phyloP scores from a whole-genome alignment of 352 stramenopile genomes.

The Globisporangium echinulatum region DNA sequence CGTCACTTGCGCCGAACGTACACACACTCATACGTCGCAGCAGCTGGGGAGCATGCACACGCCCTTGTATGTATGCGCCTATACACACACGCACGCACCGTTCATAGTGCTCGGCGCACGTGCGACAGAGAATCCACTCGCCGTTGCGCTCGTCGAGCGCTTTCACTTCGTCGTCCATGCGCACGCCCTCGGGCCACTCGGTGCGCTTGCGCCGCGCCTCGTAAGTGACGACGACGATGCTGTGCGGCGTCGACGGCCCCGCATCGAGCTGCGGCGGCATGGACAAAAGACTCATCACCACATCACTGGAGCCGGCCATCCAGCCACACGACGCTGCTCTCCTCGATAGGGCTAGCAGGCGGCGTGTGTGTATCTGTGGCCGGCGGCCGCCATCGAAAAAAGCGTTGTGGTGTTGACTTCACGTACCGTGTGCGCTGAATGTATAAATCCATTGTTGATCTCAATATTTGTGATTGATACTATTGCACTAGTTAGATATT shows the following conservation, averaged over 20 bases:
- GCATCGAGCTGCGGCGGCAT: slow-evolving; percentile 10
- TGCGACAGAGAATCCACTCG: slow-evolving; percentile 64
- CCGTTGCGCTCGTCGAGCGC: slow-evolving; percentile 48
- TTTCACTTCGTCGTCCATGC: slow-evolving; percentile 41
- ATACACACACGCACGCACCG: slow-evolving; percentile 7
- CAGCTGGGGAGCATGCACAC: neutral
- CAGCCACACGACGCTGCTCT: slow-evolving; percentile 15
- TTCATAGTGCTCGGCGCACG: slow-evolving; percentile 49
- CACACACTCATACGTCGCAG: neutral
- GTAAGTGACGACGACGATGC: slow-evolving; percentile 12
- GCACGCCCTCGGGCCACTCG: slow-evolving; percentile 48
- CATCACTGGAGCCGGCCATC: slow-evolving; percentile 14
- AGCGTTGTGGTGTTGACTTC: no score
- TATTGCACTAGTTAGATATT: no score
- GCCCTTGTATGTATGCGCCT: no score
- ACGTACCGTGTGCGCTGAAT: no score
- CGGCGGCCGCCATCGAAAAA: neutral
- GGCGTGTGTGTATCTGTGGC: slow-evolving; percentile 12
- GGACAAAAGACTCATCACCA: slow-evolving; percentile 15
- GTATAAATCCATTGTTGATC: no score
- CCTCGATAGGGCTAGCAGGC: slow-evolving; percentile 5
- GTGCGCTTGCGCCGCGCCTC: slow-evolving; percentile 42
- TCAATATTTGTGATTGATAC: no score
- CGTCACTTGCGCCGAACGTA: slow-evolving; percentile 1
- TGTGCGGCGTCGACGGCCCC: neutral